Evolutionary conservation across 768 basidiomycete genomes (phyloP), one percentile per base, ranked within the genome.

Genomic region (Termitomyces sp.): DNA sequence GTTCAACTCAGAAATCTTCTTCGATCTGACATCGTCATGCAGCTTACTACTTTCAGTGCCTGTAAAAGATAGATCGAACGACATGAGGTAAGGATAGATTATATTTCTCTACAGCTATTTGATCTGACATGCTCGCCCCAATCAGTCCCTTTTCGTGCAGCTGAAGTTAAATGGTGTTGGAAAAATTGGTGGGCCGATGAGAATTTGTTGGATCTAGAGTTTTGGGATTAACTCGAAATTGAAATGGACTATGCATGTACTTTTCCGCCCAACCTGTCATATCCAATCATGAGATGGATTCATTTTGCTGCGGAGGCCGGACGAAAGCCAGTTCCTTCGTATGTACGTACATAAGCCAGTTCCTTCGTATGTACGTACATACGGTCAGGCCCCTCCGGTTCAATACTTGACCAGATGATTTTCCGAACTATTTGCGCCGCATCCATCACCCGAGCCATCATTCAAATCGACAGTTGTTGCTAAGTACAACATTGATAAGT

Each of bases 1-100:
- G 0, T 49, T 48, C 35, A 7, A 24, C 20, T 36, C 22, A 18
- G 16, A 2, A 13, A 28, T 49, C 40, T 45, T 12, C 12, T 22
- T 11, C 9, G 11, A 49, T 18, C 35, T 58, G 11, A 58, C 36
- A 28, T 49, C 3, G 4, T n/a, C 0, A n/a, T 39, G 7, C 38
- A 58, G 57, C 44, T 48, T 58, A 58, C 24, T 58, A 58, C 46
- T 49, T 12, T 28, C 46, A 58, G 16, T 58, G 57, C 36, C 8
- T 58, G 39, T 55, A n/a, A 42, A 33, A 42, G 55, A 32, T 15
- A 8, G 7, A 42, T 44, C 9, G 18, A 40, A 42, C 9, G 7
- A n/a, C 39, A 13, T 28, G 18, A 55, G 7, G 55, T 55, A 18
- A 42, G 28, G 16, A 39, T 44, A 18, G 8, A 32, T n/a, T 18